phyloP scores from a whole-genome alignment of 2,329 filamentous ascomycete genomes.

The Dothistroma septosporum region DNA sequence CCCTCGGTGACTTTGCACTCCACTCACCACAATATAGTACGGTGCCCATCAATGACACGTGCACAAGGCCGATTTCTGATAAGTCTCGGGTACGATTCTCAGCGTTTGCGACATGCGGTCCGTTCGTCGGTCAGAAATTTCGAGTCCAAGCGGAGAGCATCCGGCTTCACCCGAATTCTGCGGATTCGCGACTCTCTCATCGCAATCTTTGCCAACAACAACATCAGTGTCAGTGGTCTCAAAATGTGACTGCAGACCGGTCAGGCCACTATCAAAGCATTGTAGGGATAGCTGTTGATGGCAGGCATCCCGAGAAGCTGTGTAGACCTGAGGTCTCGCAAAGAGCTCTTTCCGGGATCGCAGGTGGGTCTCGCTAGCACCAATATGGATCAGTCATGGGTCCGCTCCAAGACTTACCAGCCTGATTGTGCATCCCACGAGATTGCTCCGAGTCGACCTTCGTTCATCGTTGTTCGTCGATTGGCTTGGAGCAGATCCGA shows the following conservation, averaged over 20 bases:
- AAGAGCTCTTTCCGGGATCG: constrained; percentile 6
- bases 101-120: constrained; percentile 18
- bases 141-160: constrained; percentile 14
- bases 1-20: neutral
- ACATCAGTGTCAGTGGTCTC: neutral
- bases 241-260: neutral
- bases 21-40: neutral
- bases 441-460: constrained; percentile 12
- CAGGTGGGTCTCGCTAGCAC: constrained; percentile 7
- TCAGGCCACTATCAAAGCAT: neutral
- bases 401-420: constrained; percentile 11
- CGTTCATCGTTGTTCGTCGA: constrained; percentile 7
- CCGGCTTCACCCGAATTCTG: constrained; percentile 17
- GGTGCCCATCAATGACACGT: neutral
- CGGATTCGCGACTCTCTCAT: constrained; percentile 1
- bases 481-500: constrained; percentile 11
- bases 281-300: neutral
- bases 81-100: constrained; percentile 11
- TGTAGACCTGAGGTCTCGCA: constrained; percentile 13
- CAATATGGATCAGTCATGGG: constrained; percentile 8
- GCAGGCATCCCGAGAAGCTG: neutral
- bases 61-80: neutral
- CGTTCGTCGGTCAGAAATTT: constrained; percentile 14
- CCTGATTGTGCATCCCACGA: constrained; percentile 9
- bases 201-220: constrained; percentile 2